Evolutionary conservation across 1,284 basidiomycete genomes (phyloP), one percentile per base, ranked within the genome.

Genomic region (Fomitopsis palustris): DNA sequence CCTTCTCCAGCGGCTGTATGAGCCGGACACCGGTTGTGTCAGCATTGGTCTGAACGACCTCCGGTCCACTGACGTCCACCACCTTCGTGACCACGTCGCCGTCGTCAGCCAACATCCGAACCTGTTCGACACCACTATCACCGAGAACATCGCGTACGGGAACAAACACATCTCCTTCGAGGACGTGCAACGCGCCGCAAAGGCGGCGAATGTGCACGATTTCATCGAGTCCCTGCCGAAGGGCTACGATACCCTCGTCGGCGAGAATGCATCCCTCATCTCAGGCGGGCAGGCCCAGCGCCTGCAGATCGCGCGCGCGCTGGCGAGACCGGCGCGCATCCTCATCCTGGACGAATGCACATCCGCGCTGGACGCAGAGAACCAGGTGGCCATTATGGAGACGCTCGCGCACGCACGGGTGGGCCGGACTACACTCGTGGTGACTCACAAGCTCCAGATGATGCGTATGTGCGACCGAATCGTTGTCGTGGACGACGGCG

Each of bases 201-300:
- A 79, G 61, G 80, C 82, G 0, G 95, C 96, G 1, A 84, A 91
- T 67, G 88, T 91, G 3, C 89, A 96, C 75, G 89, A 92, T n/a
- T 96, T 96, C 74, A 85, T 98, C 70, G 79, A 83, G 76, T 74
- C 79, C 6, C 81, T 98, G 0, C 92, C 93, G 0, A 77, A 88
- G 25, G 92, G 90, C 0, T 98, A 98, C 77, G 87, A 92, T 52
- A 97, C 95, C 0, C 72, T 79, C 57, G 81, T 98, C 1, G 96
- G 96, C 51, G 94, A 96, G 75, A 94, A 95, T 70, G 95, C 93
- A 0, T 76, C 83, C 17, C 82, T 95, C 53, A 86, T 98, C 59
- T 96, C 94, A 0, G 96, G 96, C 33, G 96, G 96, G 1, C 96
- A 99, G 72, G 93, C 92, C 2, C 96, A 99, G 75, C 84, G 96